A percentile compares a stretch with the other conserved stretches of the same genome.
Evolutionary conservation across 179 eudicot species (phyloP).

Genomic region (Vitellaria paradoxa): DNA sequence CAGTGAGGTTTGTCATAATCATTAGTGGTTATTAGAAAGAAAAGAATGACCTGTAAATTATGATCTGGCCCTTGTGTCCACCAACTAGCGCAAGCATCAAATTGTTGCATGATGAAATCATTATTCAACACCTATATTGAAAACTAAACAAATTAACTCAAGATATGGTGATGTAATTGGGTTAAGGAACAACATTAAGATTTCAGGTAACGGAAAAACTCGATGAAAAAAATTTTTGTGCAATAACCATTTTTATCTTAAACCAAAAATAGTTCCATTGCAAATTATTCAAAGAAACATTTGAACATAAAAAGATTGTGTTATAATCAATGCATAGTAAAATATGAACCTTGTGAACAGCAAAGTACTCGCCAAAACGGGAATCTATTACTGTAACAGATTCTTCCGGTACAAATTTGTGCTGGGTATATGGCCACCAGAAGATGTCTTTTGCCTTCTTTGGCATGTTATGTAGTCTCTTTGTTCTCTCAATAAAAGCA

Average conservation of each 20-base stretch:
- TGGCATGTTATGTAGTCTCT: slow-evolving; percentile 67
- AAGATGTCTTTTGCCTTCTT: slow-evolving; percentile 70
- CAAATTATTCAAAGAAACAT: background rate
- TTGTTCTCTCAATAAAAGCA: slow-evolving; percentile 54
- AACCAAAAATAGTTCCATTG: background rate
- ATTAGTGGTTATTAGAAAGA: background rate
- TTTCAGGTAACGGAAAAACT: background rate
- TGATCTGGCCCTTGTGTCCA: slow-evolving; percentile 98
- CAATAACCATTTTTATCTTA: background rate
- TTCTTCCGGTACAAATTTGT: slow-evolving; percentile 74
- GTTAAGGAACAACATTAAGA: background rate
- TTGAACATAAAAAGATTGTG: background rate
- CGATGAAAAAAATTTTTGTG: background rate
- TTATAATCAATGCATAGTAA: slow-evolving; percentile 4
- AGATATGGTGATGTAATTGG: background rate
- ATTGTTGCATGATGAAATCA: slow-evolving; percentile 60
- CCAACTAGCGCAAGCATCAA: slow-evolving; percentile 99
- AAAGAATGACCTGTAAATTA: slow-evolving; percentile 72
- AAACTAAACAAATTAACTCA: slow-evolving; percentile 12
- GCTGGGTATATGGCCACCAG: slow-evolving; percentile 99
- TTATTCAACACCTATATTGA: slow-evolving; percentile 35
- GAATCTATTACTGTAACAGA: slow-evolving; percentile 90
- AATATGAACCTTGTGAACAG: slow-evolving; percentile 71
- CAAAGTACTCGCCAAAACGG: slow-evolving; percentile 88
- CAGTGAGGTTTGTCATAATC: background rate